phyloP scores from a whole-genome alignment of 2,329 filamentous ascomycete species.

The Fusarium paranaense region DNA sequence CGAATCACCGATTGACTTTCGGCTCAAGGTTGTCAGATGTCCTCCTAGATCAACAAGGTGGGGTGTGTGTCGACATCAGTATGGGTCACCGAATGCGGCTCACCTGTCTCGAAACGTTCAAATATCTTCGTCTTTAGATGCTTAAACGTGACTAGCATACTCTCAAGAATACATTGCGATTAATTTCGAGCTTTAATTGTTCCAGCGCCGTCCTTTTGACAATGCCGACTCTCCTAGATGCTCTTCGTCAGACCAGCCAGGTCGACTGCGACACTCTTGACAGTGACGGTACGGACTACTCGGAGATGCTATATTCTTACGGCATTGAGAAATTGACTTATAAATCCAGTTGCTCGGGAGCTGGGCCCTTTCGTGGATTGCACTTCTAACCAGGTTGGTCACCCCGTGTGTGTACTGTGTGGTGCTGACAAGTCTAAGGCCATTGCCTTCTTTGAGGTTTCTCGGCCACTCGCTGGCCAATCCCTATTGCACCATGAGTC shows the following conservation, averaged over 20 bases:
- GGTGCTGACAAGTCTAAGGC: slow-evolving; percentile 38
- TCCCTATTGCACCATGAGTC: slow-evolving; percentile 43
- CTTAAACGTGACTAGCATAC: neutral
- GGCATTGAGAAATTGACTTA: slow-evolving; percentile 14
- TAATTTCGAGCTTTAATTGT: neutral
- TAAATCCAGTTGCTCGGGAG: slow-evolving; percentile 43
- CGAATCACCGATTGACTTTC: slow-evolving; percentile 18
- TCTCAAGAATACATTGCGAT: neutral
- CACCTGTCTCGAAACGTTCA: slow-evolving; percentile 5
- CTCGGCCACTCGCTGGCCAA: slow-evolving; percentile 31
- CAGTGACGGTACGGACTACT: slow-evolving; percentile 40
- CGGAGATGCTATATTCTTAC: neutral
- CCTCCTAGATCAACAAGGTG: slow-evolving; percentile 3
- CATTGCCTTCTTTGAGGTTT: slow-evolving; percentile 50
- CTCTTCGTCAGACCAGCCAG: slow-evolving; percentile 43
- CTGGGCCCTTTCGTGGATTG: slow-evolving; percentile 52
- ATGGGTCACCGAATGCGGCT: neutral
- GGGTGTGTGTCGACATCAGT: slow-evolving; percentile 15
- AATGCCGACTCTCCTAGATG: slow-evolving; percentile 45
- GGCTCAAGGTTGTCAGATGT: slow-evolving; percentile 11
- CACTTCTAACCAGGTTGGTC: slow-evolving; percentile 50
- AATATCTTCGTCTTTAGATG: neutral
- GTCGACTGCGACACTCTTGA: slow-evolving; percentile 54
- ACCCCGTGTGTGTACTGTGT: neutral
- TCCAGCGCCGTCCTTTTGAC: neutral